Conservation (phyloP, 2,329 filamentous ascomycete species). For the Hypomyces perniciosus region DNA sequence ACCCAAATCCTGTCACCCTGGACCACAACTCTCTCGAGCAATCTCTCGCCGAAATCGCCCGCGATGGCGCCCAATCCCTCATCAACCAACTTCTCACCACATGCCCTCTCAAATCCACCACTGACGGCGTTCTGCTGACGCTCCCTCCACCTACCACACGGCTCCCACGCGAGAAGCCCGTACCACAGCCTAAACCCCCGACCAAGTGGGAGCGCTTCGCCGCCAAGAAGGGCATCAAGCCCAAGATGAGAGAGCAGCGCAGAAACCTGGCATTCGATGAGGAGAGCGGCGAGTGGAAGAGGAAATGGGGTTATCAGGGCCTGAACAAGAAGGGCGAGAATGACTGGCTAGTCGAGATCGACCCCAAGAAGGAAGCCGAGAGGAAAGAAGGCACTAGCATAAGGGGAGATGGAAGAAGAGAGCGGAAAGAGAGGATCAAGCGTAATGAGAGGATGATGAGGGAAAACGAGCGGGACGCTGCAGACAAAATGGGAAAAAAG, state of each 20-base stretch:
- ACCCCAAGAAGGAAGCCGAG: slow-evolving; percentile 64
- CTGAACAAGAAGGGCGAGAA: slow-evolving; percentile 78
- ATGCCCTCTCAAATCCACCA: slow-evolving; percentile 67
- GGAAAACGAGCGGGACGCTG: slow-evolving; percentile 53
- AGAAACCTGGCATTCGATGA: slow-evolving; percentile 78
- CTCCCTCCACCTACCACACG: slow-evolving; percentile 65
- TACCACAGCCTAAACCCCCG: slow-evolving; percentile 72
- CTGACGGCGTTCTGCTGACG: slow-evolving; percentile 67
- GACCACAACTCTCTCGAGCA: slow-evolving; percentile 53
- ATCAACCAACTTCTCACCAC: slow-evolving; percentile 92
- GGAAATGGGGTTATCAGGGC: slow-evolving; percentile 92
- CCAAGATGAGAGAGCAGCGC: slow-evolving; percentile 72
- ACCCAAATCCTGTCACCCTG: slow-evolving; percentile 73
- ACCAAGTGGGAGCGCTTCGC: slow-evolving; percentile 98
- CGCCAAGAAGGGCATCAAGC: slow-evolving; percentile 92
- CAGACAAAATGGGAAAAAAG: slow-evolving; percentile 18
- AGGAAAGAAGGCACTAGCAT: slow-evolving; percentile 57
- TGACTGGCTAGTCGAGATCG: slow-evolving; percentile 90
- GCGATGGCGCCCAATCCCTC: slow-evolving; percentile 84
- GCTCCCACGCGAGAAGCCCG: slow-evolving; percentile 85
- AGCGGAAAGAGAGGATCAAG: slow-evolving; percentile 62
- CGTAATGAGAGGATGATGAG: slow-evolving; percentile 65
- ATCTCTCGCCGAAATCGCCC: slow-evolving; percentile 66
- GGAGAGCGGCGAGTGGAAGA: slow-evolving; percentile 77
- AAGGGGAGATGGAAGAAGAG: slow-evolving; percentile 56